Conservation (phyloP, 352 stramenopile genomes). For the Plasmopara muralis region DNA sequence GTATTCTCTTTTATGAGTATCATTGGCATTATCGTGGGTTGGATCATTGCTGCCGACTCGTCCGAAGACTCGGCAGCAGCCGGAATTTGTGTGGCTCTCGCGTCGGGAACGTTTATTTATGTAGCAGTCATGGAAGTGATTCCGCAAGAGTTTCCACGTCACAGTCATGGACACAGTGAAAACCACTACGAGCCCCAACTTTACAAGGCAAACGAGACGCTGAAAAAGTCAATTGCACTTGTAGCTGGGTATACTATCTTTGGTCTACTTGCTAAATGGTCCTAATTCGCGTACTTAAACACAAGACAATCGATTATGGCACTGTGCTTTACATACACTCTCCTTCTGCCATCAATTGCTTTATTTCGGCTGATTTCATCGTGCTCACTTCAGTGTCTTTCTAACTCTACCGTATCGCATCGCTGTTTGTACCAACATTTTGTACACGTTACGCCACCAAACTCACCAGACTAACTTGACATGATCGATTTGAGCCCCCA, state of each 20-base stretch:
- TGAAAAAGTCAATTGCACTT: conserved; percentile 49
- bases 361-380: conserved; percentile 12
- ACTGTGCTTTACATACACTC: conserved; percentile 24
- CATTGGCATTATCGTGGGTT: conserved; percentile 54
- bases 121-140: conserved; percentile 83
- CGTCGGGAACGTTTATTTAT: conserved; percentile 80
- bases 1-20: conserved; percentile 60
- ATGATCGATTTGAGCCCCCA: conserved; percentile 31
- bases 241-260: conserved; percentile 70
- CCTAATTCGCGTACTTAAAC: conserved; percentile 26
- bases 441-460: conserved; percentile 31
- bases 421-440: conserved; percentile 33
- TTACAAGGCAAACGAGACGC: conserved; percentile 11
- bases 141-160: conserved; percentile 65
- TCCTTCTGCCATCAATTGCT: conserved; percentile 10
- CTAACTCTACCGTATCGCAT: conserved; percentile 27
- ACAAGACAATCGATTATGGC: conserved; percentile 13
- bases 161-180: conserved; percentile 22
- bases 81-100: conserved; percentile 54
- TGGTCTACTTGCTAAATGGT: conserved; percentile 72
- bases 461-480: conserved; percentile 33
- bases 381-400: conserved; percentile 23
- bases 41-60: conserved; percentile 46
- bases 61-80: conserved; percentile 54
- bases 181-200: conserved; percentile 8